Evolutionary conservation across 768 basidiomycete species (phyloP), one percentile per base, ranked within the genome.

Genomic region (Serpula lacrymans): DNA sequence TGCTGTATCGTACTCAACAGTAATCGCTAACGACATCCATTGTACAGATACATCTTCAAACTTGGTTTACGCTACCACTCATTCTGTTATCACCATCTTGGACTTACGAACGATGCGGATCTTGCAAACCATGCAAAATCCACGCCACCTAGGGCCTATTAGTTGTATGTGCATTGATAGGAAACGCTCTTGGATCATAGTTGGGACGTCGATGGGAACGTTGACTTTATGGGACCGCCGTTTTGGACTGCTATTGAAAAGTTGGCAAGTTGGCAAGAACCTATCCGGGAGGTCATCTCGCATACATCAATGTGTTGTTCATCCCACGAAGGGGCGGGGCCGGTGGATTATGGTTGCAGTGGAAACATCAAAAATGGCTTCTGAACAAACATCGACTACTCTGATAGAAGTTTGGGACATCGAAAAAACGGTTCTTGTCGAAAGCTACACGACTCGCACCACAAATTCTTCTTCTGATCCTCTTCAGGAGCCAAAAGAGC

Each of bases 141-240:
- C 93, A 2, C 75, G 82, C 27, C 82, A 95, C 51, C 77, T 80
- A 50, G 95, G 96, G 0, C 81, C 91, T 0, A 89, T 97, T 45
- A 88, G 91, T 0, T 77, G 81, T 28, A 60, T 95, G 42, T 95
- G 90, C 50, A 60, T 92, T 33, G 93, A 95, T 57, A 78, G 80
- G 24, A 88, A 85, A 54, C 80, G 76, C 18, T 77, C 87, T 5
- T 98, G 95, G 95, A 71, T 95, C 18, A 70, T 96, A 10, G 82
- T 88, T 13, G 95, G 90, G 2, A 96, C 95, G 1, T 79, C 85
- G 2, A 78, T 77, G 2, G 96, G 95, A 5, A 78, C 85, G 11
- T 65, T 98, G 10, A 82, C 88, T 0, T 71, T 99, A 3, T 99
- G 94, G 93, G 96, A 99, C 64, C 80, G 91, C 30, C 84, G 95